Conservation (phyloP, 495 filamentous ascomycete species). For the Amphirosellinia nigrospora region DNA sequence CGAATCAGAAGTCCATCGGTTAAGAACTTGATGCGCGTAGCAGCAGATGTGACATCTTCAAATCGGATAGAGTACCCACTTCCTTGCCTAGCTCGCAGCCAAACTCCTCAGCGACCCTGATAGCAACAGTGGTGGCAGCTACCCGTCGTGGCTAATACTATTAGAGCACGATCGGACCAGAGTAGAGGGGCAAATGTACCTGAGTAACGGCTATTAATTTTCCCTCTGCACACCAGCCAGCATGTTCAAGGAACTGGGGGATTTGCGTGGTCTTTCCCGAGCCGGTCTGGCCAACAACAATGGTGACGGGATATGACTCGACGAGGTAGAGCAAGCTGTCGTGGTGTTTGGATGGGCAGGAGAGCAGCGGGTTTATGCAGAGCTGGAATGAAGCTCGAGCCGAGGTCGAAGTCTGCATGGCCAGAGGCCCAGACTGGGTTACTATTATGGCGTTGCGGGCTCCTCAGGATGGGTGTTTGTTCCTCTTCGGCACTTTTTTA, state of each 20-base stretch:
- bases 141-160: conserved; percentile 78
- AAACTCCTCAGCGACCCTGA: conserved; percentile 91
- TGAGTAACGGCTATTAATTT: conserved; percentile 91
- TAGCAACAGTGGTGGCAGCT: conserved; percentile 90
- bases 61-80: conserved; percentile 98
- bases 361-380: conserved; percentile 79
- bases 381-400: conserved; percentile 71
- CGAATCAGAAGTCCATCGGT: conserved; percentile 94
- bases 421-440: conserved; percentile 6
- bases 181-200: conserved; percentile 54
- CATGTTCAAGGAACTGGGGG: conserved; percentile 83
- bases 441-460: not conserved
- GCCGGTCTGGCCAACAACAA: conserved; percentile 89
- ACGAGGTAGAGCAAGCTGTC: conserved; percentile 77
- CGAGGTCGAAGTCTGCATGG: conserved; percentile 65
- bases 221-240: conserved; percentile 83
- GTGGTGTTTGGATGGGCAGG: conserved; percentile 76
- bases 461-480: not conserved
- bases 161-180: conserved; percentile 25
- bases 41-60: conserved; percentile 89
- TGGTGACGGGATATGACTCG: conserved; percentile 77
- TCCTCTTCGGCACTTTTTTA: not conserved
- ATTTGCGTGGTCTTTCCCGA: conserved; percentile 91
- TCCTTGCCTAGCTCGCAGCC: conserved; percentile 90
- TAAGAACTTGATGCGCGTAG: conserved; percentile 92